A percentile compares a stretch with the other conserved stretches of the same genome.
Conservation (phyloP, 2,329 filamentous ascomycete genomes). For the Verticillium albo-atrum region DNA sequence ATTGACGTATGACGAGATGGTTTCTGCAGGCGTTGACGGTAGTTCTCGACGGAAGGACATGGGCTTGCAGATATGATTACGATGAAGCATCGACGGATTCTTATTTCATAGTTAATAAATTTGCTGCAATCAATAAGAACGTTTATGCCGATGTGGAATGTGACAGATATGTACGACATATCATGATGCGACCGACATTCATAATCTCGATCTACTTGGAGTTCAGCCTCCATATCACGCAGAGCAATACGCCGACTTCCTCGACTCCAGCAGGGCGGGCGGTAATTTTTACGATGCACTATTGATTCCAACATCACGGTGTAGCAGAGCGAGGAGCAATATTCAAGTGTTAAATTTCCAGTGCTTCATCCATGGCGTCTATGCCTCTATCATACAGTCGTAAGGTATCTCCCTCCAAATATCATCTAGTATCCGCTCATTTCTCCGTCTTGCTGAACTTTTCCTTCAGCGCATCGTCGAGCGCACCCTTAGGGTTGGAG, state of each 20-base stretch:
- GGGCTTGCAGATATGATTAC: background rate
- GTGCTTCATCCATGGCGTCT: too few species aligned
- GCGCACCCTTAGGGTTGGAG: slow-evolving; percentile 62
- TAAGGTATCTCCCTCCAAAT: slow-evolving; percentile 1
- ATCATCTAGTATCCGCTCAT: background rate
- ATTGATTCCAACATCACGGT: too few species aligned
- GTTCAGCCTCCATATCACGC: too few species aligned
- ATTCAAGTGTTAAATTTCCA: background rate
- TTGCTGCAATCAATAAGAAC: background rate
- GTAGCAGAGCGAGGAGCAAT: too few species aligned
- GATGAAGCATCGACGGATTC: background rate
- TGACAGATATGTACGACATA: too few species aligned
- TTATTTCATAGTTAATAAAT: background rate
- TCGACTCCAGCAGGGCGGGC: too few species aligned
- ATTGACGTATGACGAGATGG: background rate
- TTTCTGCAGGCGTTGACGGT: background rate
- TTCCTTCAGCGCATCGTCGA: slow-evolving; percentile 56
- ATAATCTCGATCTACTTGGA: too few species aligned
- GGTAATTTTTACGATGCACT: too few species aligned
- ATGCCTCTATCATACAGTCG: slow-evolving; percentile 1
- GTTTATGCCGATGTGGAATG: too few species aligned
- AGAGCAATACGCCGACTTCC: too few species aligned
- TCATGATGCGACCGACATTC: too few species aligned
- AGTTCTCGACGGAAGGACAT: background rate
- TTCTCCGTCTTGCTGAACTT: slow-evolving; percentile 52